Conservation (phyloP, 2,329 filamentous ascomycete genomes). For the Colletotrichum tamarilloi region DNA sequence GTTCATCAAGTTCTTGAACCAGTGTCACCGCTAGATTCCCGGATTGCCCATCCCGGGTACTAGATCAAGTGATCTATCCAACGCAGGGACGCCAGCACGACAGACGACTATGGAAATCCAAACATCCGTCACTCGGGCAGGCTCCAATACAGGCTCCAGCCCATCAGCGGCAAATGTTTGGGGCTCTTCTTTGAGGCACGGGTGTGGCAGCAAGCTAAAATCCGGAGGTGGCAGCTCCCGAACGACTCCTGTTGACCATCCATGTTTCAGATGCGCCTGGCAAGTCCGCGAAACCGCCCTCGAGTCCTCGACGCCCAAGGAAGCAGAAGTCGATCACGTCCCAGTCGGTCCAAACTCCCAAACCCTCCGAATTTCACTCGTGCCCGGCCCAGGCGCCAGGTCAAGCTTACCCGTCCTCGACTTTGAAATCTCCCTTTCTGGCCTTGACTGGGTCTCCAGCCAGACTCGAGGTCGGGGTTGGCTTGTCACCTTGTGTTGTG, state of each 20-base stretch:
- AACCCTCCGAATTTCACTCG: constrained; percentile 35
- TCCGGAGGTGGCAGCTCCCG: constrained; percentile 47
- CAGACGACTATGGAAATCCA: not conserved
- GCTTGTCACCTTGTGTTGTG: constrained; percentile 31
- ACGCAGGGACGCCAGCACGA: not conserved
- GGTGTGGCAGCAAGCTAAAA: constrained; percentile 34
- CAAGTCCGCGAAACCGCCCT: constrained; percentile 32
- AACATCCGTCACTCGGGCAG: constrained; percentile 1
- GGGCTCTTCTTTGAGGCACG: constrained; percentile 29
- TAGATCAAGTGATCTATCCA: not conserved
- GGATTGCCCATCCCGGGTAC: not conserved
- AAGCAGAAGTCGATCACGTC: constrained; percentile 39
- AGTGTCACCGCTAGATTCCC: not conserved
- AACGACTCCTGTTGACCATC: constrained; percentile 36
- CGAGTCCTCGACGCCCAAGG: constrained; percentile 32
- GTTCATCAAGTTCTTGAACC: not conserved
- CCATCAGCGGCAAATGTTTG: constrained; percentile 17
- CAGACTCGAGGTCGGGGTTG: constrained; percentile 18
- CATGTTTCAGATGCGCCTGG: constrained; percentile 36
- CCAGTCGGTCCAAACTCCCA: constrained; percentile 41
- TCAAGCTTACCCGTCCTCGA: constrained; percentile 23
- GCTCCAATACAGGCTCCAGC: not conserved
- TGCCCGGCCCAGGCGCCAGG: constrained; percentile 32
- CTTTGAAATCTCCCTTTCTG: not conserved
- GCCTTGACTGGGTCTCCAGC: too few species aligned